Conservation (phyloP, 1,284 basidiomycete genomes). For the Ceratobasidium sp. region DNA sequence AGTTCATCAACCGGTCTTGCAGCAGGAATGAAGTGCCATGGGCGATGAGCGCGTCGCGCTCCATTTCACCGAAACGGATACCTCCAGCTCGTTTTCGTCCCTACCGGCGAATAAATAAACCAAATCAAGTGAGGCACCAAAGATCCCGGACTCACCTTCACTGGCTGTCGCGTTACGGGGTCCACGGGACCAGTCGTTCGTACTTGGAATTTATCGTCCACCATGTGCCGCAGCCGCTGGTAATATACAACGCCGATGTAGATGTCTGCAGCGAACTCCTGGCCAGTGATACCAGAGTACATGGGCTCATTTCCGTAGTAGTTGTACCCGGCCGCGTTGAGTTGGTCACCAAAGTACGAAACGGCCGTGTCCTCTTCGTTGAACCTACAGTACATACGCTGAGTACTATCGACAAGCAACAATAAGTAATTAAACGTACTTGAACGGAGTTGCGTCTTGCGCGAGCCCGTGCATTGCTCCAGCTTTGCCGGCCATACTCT, state of each 20-base stretch:
- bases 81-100: conserved; percentile 98
- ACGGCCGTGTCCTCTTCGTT: conserved; percentile 95
- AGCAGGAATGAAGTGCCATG: conserved; percentile 98
- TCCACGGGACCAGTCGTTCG: conserved; percentile 98
- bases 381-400: conserved; percentile 68
- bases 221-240: conserved; percentile 99
- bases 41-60: conserved; percentile 97
- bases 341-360: conserved; percentile 97
- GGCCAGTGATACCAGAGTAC: conserved; percentile 99
- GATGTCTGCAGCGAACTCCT: conserved; percentile 98
- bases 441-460: conserved; percentile 98
- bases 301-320: conserved; percentile 99
- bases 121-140: neutral
- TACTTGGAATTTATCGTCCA: conserved; percentile 99
- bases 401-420: neutral
- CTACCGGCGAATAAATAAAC: conserved; percentile 60
- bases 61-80: conserved; percentile 99
- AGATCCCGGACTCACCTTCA: conserved; percentile 78
- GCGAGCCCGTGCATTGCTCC: conserved; percentile 98
- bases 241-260: conserved; percentile 99
- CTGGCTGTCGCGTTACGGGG: conserved; percentile 93
- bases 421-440: conserved; percentile 62
- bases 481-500: conserved; percentile 98
- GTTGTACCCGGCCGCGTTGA: conserved; percentile 95
- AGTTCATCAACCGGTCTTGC: conserved; percentile 99